These are phyloP conservation scores for Beauveria varroae DNA, from an alignment of 2,329 filamentous ascomycete species.

Conservation along the genomic window DNA sequence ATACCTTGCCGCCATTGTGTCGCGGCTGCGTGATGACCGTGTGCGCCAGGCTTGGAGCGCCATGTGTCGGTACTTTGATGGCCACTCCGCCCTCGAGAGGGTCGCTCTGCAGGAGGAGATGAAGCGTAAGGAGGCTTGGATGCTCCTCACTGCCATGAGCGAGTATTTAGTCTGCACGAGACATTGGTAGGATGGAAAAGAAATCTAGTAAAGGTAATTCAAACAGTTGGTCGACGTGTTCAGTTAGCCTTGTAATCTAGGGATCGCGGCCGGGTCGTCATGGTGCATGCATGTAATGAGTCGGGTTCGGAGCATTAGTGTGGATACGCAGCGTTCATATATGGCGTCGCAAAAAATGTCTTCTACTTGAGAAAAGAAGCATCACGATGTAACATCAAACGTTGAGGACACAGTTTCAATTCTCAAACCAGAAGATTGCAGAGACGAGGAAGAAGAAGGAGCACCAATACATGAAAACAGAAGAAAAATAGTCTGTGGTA, in stretches of 20 bases:
- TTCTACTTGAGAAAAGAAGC: neutral
- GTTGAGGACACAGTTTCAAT: conserved; percentile 10
- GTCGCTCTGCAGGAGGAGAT: conserved; percentile 78
- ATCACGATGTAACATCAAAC: neutral
- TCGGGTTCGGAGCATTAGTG: neutral
- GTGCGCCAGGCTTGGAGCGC: conserved; percentile 61
- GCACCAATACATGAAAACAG: conserved; percentile 1
- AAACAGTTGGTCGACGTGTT: neutral
- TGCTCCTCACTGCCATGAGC: conserved; percentile 54
- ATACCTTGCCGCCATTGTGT: conserved; percentile 56
- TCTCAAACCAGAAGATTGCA: conserved; percentile 17
- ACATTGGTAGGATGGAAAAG: conserved; percentile 53
- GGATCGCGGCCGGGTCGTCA: neutral
- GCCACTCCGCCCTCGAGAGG: conserved; percentile 74
- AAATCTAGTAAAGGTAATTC: neutral
- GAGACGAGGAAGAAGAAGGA: conserved; percentile 13
- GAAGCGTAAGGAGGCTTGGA: conserved; percentile 76
- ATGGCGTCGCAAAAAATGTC: neutral
- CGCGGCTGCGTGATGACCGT: conserved; percentile 47
- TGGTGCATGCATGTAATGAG: neutral
- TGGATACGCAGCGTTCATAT: neutral
- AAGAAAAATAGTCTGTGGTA: conserved; percentile 12
- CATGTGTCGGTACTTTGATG: conserved; percentile 83
- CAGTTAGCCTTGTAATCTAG: neutral
- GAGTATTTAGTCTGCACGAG: conserved; percentile 60